Evolutionary conservation across 2,329 filamentous ascomycete genomes (phyloP).

Genomic region (Daldinia sp.): DNA sequence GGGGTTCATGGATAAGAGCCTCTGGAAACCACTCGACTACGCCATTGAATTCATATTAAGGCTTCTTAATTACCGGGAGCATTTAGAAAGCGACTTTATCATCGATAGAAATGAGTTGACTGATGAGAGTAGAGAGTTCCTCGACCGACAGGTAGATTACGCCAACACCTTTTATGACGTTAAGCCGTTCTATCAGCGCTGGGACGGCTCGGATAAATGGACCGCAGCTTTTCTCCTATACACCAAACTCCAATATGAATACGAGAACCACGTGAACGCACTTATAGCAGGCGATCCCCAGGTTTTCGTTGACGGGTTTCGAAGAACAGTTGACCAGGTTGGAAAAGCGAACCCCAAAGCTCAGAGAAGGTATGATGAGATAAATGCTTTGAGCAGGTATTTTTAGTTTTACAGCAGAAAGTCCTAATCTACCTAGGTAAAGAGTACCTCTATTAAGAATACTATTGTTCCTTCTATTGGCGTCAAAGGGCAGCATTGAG

Average conservation of each 20-base stretch:
- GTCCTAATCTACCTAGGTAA: background rate
- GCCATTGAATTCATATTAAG: slow-evolving; percentile 20
- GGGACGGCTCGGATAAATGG: slow-evolving; percentile 34
- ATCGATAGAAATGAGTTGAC: background rate
- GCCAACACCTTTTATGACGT: background rate
- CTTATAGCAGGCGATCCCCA: background rate
- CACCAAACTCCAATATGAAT: slow-evolving; percentile 1
- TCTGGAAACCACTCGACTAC: slow-evolving; percentile 6
- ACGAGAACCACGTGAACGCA: background rate
- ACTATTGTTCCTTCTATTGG: background rate
- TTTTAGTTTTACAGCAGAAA: background rate
- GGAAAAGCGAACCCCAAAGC: background rate
- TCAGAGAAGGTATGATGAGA: background rate
- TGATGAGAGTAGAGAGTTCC: slow-evolving; percentile 6
- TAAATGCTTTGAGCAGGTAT: background rate
- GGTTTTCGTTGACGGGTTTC: background rate
- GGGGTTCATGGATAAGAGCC: background rate
- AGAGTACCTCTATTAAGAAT: background rate
- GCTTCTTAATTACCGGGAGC: slow-evolving; percentile 18
- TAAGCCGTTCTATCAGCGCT: slow-evolving; percentile 17
- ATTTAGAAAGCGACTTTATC: slow-evolving; percentile 5
- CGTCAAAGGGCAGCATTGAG: background rate
- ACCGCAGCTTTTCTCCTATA: slow-evolving; percentile 28
- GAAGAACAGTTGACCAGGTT: background rate
- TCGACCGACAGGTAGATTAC: slow-evolving; percentile 6